phyloP scores from a whole-genome alignment of 805 yeast genomes.

The Cyberlindnera samutprakarnensis region DNA sequence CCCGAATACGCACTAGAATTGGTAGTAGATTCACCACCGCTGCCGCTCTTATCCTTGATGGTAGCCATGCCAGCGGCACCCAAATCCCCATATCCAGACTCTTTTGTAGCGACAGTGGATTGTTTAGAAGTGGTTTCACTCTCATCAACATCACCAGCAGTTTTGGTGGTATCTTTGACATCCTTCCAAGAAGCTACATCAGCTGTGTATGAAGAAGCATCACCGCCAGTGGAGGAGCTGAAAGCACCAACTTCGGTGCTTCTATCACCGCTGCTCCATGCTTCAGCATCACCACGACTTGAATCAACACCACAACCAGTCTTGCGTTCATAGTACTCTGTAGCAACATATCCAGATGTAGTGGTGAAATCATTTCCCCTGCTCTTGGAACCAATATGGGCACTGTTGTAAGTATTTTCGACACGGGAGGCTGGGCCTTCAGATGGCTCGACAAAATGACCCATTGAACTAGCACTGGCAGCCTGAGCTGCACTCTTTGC shows the following conservation, averaged over 20 bases:
- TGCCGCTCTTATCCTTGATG: no score
- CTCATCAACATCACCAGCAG: constrained; percentile 1
- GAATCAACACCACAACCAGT: constrained; percentile 2
- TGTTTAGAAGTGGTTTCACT: constrained; percentile 1
- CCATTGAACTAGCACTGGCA: constrained; percentile 3
- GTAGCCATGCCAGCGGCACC: background rate
- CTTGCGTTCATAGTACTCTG: constrained; percentile 12
- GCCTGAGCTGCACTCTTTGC: constrained; percentile 5
- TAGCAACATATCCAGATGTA: constrained; percentile 16
- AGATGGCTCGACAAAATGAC: constrained; percentile 2
- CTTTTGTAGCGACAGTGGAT: no score
- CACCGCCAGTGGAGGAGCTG: no score
- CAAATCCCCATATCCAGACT: no score
- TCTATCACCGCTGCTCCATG: constrained; percentile 4
- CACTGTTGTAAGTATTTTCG: constrained; percentile 13
- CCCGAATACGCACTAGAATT: no score
- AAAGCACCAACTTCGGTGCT: no score
- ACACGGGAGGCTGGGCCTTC: constrained; percentile 14
- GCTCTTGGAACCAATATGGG: constrained; percentile 4
- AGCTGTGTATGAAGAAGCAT: constrained; percentile 1
- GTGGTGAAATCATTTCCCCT: constrained; percentile 12
- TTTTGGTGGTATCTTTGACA: background rate
- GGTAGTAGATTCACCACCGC: no score
- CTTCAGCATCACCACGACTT: background rate
- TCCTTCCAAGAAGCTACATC: background rate